A percentile compares a stretch with the other conserved stretches of the same genome.
Evolutionary conservation across 306 rosid genomes (phyloP).

Genomic region (Cicer arietinum): DNA sequence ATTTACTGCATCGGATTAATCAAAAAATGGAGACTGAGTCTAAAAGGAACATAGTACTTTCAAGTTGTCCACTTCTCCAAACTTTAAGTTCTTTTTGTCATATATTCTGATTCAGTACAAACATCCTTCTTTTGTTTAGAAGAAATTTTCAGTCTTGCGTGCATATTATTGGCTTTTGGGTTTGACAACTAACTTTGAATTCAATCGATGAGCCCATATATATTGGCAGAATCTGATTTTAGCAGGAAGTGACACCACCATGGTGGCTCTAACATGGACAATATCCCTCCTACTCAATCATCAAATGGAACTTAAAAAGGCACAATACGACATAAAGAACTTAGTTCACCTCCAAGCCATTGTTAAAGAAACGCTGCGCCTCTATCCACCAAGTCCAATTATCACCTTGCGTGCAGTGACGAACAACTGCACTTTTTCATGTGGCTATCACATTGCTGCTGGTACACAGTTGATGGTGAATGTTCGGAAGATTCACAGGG

Average conservation of each 20-base stretch:
- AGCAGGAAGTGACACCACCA: constrained; percentile 53
- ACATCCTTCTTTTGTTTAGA: neutral
- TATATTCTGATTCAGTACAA: constrained; percentile 3
- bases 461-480: constrained; percentile 55
- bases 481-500: constrained; percentile 53
- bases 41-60: too few relatives aligned
- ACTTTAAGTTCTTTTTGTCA: neutral
- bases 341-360: constrained; percentile 54
- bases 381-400: constrained; percentile 52
- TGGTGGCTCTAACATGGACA: constrained; percentile 52
- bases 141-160: neutral
- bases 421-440: constrained; percentile 53
- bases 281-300: constrained; percentile 50
- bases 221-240: constrained; percentile 52
- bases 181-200: constrained; percentile 2
- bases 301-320: constrained; percentile 38
- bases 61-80: neutral
- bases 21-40: too few relatives aligned
- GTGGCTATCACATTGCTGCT: constrained; percentile 47
- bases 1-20: neutral
- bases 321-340: constrained; percentile 44
- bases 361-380: constrained; percentile 52
- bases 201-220: neutral
- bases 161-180: neutral
- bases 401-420: constrained; percentile 41